Conservation (phyloP, 2,329 filamentous ascomycete genomes). For the Sordariomycetes sp. region DNA sequence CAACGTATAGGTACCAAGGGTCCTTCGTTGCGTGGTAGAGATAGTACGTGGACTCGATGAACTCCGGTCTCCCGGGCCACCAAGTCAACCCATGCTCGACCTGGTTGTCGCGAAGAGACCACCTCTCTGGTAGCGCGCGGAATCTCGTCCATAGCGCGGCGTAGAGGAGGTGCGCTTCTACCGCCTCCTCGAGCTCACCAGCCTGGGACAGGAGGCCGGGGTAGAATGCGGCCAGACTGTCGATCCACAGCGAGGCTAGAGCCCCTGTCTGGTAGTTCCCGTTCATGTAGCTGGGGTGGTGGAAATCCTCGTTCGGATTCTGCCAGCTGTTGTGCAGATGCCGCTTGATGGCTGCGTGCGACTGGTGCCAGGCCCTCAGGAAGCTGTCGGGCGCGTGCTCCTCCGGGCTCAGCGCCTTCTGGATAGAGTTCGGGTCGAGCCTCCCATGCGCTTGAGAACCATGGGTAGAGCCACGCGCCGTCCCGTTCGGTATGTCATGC, state of each 20-base stretch:
- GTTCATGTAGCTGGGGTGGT: constrained; percentile 89
- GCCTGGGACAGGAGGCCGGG: constrained; percentile 78
- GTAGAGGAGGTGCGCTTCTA: constrained; percentile 80
- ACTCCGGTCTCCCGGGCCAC: constrained; percentile 94
- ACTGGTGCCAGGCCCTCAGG: constrained; percentile 71
- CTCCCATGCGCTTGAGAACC: constrained; percentile 15
- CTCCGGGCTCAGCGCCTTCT: constrained; percentile 47
- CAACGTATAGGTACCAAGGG: constrained; percentile 91
- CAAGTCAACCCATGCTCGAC: constrained; percentile 82
- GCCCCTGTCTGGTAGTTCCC: constrained; percentile 83
- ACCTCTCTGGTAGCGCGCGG: constrained; percentile 86
- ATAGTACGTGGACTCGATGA: constrained; percentile 94
- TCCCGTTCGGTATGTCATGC: constrained; percentile 43
- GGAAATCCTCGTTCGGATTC: constrained; percentile 28
- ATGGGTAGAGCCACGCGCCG: constrained; percentile 23
- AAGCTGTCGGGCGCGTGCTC: constrained; percentile 70
- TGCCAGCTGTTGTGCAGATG: constrained; percentile 66
- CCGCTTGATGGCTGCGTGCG: constrained; percentile 77
- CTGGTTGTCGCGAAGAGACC: constrained; percentile 74
- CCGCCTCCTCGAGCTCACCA: constrained; percentile 83
- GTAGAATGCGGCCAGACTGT: constrained; percentile 92
- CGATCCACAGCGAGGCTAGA: constrained; percentile 84
- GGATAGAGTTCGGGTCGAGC: constrained; percentile 56
- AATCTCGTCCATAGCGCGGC: constrained; percentile 93
- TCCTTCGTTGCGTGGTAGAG: constrained; percentile 89